Evolutionary conservation across 2,329 filamentous ascomycete species (phyloP).

Genomic region (Cladosporium sp.): DNA sequence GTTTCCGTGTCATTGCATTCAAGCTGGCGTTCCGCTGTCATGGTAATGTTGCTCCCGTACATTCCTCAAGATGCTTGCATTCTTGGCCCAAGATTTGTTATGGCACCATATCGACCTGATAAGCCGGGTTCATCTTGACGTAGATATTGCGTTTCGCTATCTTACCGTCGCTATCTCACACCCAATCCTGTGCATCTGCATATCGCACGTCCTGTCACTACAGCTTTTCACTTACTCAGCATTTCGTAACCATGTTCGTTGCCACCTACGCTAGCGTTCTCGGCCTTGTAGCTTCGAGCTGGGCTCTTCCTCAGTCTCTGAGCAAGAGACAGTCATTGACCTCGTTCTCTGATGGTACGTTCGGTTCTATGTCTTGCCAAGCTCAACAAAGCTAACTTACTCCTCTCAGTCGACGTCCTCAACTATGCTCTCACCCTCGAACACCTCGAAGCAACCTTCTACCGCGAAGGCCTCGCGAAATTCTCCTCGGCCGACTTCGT

Average conservation of each 20-base stretch:
- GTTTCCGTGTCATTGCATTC: neutral
- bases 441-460: conserved; percentile 62
- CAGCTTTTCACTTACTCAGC: neutral
- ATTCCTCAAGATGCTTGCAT: conserved; percentile 9
- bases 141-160: neutral
- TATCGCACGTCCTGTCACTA: conserved; percentile 17
- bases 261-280: neutral
- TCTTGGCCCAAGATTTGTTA: conserved; percentile 15
- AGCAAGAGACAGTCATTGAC: conserved; percentile 11
- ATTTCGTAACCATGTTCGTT: neutral
- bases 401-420: conserved; percentile 36
- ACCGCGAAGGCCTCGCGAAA: conserved; percentile 60
- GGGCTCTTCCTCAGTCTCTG: conserved; percentile 8
- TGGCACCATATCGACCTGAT: conserved; percentile 1
- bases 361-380: too few relatives aligned
- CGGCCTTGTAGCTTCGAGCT: neutral
- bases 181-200: neutral
- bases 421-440: conserved; percentile 50
- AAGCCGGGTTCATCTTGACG: neutral
- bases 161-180: neutral
- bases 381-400: neutral
- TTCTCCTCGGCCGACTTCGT: conserved; percentile 58
- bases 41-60: conserved; percentile 8
- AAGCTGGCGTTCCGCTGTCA: neutral
- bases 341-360: conserved; percentile 11